A percentile compares a stretch with the other conserved stretches of the same genome.
phyloP scores from a whole-genome alignment of 2,329 filamentous ascomycete genomes.

The Bretziella fagacearum region DNA sequence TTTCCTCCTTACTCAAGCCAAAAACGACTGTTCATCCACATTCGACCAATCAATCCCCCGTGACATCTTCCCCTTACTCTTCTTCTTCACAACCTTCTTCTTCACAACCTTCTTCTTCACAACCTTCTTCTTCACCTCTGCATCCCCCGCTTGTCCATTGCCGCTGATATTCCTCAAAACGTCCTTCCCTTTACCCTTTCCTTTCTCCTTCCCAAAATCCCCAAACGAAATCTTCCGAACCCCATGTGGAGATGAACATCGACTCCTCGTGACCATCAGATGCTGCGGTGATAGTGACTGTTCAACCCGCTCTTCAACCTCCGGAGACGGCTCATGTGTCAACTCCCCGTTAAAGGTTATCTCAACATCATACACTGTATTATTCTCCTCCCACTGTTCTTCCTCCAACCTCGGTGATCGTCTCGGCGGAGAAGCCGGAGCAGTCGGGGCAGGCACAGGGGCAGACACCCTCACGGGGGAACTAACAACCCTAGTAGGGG shows the following conservation, averaged over 20 bases:
- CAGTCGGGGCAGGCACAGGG: too few species aligned
- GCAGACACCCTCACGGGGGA: too few species aligned
- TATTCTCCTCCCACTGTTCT: too few species aligned
- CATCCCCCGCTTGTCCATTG: neutral
- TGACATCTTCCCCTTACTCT: neutral
- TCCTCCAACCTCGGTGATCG: too few species aligned
- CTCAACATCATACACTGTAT: neutral
- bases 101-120: neutral
- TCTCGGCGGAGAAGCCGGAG: too few species aligned
- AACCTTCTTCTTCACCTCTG: neutral
- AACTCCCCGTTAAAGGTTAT: neutral
- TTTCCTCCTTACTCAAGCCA: neutral
- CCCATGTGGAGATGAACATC: too few species aligned
- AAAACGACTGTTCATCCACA: constrained; percentile 4
- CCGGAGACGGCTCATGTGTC: neutral
- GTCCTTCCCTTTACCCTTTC: neutral
- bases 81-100: neutral
- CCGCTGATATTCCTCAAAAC: too few species aligned
- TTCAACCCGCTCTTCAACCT: neutral
- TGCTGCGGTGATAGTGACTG: too few species aligned
- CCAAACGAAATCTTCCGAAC: neutral
- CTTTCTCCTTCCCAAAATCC: neutral
- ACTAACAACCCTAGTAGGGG: neutral
- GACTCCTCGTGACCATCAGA: too few species aligned
- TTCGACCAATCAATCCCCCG: neutral